phyloP scores from a whole-genome alignment of 2,329 filamentous ascomycete species.

The Diaporthe vaccinii region DNA sequence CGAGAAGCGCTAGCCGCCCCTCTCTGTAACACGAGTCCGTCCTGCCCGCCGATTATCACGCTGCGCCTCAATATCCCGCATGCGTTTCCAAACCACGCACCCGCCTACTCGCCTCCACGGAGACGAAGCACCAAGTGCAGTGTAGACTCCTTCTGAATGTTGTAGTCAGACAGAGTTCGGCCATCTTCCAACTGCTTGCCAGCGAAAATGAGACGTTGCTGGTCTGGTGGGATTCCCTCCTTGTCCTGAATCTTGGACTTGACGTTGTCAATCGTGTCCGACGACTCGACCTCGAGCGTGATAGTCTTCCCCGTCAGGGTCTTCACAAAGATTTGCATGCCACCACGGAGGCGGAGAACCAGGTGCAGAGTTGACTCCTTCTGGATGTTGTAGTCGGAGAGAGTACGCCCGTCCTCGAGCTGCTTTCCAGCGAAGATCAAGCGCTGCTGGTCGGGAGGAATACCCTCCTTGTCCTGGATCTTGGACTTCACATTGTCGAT shows the following conservation, averaged over 20 bases:
- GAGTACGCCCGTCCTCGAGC: conserved; percentile 89
- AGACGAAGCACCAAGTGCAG: conserved; percentile 79
- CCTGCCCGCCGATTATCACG: background rate
- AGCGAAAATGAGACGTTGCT: conserved; percentile 79
- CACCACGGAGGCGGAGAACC: conserved; percentile 84
- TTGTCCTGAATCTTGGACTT: conserved; percentile 81
- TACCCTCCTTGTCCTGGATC: conserved; percentile 94
- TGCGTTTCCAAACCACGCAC: background rate
- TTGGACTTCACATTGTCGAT: conserved; percentile 96
- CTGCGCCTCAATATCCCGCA: background rate
- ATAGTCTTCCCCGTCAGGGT: conserved; percentile 79
- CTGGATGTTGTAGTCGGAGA: conserved; percentile 97
- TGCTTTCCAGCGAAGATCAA: conserved; percentile 96
- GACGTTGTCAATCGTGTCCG: conserved; percentile 79
- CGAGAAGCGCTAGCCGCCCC: conserved; percentile 10
- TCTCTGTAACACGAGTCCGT: background rate
- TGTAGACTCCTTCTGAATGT: conserved; percentile 85
- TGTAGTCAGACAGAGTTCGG: conserved; percentile 87
- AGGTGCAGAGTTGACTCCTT: conserved; percentile 88
- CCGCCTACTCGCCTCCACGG: conserved; percentile 71
- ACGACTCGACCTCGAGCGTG: conserved; percentile 76
- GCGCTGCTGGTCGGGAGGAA: conserved; percentile 94
- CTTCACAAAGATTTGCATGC: conserved; percentile 83
- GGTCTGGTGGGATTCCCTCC: conserved; percentile 79
- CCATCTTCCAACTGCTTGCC: conserved; percentile 82